A percentile compares a stretch with the other conserved stretches of the same genome.
Evolutionary conservation across 495 filamentous ascomycete genomes (phyloP).

Genomic region (Aspergillus sparsus): DNA sequence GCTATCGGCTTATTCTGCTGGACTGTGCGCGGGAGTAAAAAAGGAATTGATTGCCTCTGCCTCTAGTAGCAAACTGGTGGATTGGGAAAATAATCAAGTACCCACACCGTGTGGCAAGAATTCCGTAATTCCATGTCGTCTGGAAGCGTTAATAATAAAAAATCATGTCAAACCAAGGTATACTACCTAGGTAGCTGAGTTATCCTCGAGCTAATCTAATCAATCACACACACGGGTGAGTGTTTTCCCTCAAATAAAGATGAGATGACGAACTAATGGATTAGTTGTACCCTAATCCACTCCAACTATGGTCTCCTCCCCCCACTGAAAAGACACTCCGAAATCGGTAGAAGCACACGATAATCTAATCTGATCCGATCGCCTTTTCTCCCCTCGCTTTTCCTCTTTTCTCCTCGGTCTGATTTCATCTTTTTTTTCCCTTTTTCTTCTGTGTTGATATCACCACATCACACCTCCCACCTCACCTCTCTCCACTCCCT

Average conservation of each 20-base stretch:
- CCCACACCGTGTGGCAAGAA: too few species aligned
- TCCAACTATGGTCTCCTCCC: background rate
- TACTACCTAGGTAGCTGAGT: too few species aligned
- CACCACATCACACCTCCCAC: constrained; percentile 9
- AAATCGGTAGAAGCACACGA: constrained; percentile 33
- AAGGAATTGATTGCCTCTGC: too few species aligned
- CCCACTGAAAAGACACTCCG: constrained; percentile 21
- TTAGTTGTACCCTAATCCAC: background rate
- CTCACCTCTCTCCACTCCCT: constrained; percentile 9
- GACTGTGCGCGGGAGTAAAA: too few species aligned
- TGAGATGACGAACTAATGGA: constrained; percentile 14
- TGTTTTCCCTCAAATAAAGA: background rate
- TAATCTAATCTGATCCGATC: constrained; percentile 52
- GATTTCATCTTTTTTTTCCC: constrained; percentile 23
- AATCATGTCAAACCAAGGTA: too few species aligned
- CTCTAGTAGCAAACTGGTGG: too few species aligned
- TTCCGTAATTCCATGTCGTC: too few species aligned
- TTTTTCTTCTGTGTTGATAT: background rate
- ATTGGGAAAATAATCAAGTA: too few species aligned
- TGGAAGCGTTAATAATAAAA: too few species aligned
- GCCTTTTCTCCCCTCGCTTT: constrained; percentile 26
- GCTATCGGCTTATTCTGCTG: too few species aligned
- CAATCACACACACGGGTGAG: too few species aligned
- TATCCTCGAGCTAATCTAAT: too few species aligned
- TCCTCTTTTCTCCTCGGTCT: constrained; percentile 18